A percentile compares a stretch with the other conserved stretches of the same genome.
Conservation (phyloP, 2,329 filamentous ascomycete species). For the Venturia aucupariae region DNA sequence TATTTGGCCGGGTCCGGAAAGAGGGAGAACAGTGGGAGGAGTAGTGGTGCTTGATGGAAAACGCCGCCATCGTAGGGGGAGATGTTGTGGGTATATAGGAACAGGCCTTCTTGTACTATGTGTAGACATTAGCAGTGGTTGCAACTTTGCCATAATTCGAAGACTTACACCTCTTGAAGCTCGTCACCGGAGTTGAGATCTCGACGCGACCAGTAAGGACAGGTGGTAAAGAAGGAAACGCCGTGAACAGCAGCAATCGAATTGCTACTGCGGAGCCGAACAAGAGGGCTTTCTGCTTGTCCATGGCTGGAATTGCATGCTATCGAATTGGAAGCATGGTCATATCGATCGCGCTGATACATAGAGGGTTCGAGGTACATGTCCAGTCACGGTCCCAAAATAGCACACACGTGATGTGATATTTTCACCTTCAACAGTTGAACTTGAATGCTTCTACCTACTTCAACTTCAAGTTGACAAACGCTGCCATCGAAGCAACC, state of each 20-base stretch:
- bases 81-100: slow-evolving; percentile 91
- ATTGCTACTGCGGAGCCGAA: slow-evolving; percentile 69
- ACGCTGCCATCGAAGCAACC: too few relatives aligned
- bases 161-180: slow-evolving; percentile 85
- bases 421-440: too few relatives aligned
- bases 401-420: too few relatives aligned
- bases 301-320: slow-evolving; percentile 25
- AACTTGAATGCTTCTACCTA: too few relatives aligned
- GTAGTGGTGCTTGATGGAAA: slow-evolving; percentile 70
- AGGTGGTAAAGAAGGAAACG: slow-evolving; percentile 75
- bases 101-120: slow-evolving; percentile 91
- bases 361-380: background rate
- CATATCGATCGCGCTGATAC: background rate
- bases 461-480: too few relatives aligned
- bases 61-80: slow-evolving; percentile 94
- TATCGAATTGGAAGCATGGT: background rate
- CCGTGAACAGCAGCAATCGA: slow-evolving; percentile 67
- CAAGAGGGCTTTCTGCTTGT: slow-evolving; percentile 54
- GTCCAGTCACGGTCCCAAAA: background rate
- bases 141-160: background rate
- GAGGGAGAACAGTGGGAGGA: slow-evolving; percentile 84
- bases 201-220: slow-evolving; percentile 86
- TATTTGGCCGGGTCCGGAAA: slow-evolving; percentile 60
- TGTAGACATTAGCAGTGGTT: background rate
- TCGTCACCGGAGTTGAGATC: slow-evolving; percentile 92